phyloP scores from a whole-genome alignment of 2,329 filamentous ascomycete genomes.

The Moelleriella libera region DNA sequence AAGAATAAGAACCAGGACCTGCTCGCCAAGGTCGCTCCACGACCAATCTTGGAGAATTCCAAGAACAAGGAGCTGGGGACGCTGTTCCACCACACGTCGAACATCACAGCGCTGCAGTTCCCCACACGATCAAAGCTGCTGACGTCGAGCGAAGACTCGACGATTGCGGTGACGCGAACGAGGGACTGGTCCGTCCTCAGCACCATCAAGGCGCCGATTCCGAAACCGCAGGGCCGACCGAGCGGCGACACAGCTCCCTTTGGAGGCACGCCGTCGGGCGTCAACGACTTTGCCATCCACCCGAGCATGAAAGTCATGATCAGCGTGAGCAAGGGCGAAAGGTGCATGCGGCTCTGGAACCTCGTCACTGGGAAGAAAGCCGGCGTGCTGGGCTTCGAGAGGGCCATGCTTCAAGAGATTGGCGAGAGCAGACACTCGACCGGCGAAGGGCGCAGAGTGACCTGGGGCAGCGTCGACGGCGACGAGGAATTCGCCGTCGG shows the following conservation, averaged over 20 bases:
- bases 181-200: conserved; percentile 83
- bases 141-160: conserved; percentile 80
- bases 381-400: conserved; percentile 74
- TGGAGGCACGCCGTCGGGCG: conserved; percentile 68
- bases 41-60: conserved; percentile 68
- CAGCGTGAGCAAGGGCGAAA: conserved; percentile 78
- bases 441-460: conserved; percentile 70
- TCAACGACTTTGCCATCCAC: conserved; percentile 92
- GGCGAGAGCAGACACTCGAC: conserved; percentile 64
- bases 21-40: conserved; percentile 54
- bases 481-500: conserved; percentile 75
- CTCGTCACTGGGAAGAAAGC: conserved; percentile 93
- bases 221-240: conserved; percentile 66
- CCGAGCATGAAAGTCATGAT: conserved; percentile 96
- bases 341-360: conserved; percentile 90
- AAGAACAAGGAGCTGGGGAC: conserved; percentile 81
- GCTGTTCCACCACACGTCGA: conserved; percentile 73
- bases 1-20: conserved; percentile 37
- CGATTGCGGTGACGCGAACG: conserved; percentile 73
- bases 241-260: conserved; percentile 80
- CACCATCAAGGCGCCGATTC: conserved; percentile 76
- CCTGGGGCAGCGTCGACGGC: conserved; percentile 60
- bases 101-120: conserved; percentile 67
- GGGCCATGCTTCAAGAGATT: conserved; percentile 55
- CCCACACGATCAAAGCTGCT: conserved; percentile 79